phyloP scores from a whole-genome alignment of 176 grass and related monocot species.

The Paspalum notatum region DNA sequence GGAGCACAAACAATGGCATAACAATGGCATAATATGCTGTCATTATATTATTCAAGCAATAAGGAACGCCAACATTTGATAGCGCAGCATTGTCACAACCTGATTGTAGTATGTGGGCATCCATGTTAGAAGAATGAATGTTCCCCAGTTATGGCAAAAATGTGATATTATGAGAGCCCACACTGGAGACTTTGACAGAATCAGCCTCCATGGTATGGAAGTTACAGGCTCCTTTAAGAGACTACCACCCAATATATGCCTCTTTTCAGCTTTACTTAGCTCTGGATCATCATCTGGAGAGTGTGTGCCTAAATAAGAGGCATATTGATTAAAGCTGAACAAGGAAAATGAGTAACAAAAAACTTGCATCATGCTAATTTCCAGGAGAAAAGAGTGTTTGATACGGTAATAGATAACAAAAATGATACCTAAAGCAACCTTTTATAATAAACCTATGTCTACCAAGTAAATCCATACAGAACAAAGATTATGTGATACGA shows the following conservation, averaged over 20 bases:
- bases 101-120: slow-evolving; percentile 99
- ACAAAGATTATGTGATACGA: slow-evolving; percentile 2
- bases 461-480: neutral
- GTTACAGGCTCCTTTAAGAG: slow-evolving; percentile 71
- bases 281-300: slow-evolving; percentile 78
- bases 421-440: slow-evolving; percentile 1
- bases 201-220: slow-evolving; percentile 91
- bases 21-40: slow-evolving; percentile 11
- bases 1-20: slow-evolving; percentile 29
- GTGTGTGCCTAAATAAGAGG: slow-evolving; percentile 68
- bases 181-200: slow-evolving; percentile 91
- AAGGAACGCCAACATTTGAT: slow-evolving; percentile 3
- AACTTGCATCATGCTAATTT: slow-evolving; percentile 1
- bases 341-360: slow-evolving; percentile 18
- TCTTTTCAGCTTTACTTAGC: slow-evolving; percentile 68
- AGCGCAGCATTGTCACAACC: slow-evolving; percentile 45
- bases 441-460: neutral
- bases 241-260: slow-evolving; percentile 69
- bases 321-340: slow-evolving; percentile 3
- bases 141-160: slow-evolving; percentile 99
- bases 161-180: slow-evolving; percentile 98
- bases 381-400: neutral
- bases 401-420: slow-evolving; percentile 19
- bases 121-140: slow-evolving; percentile 97
- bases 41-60: slow-evolving; percentile 24